Conservation (phyloP, 2,329 filamentous ascomycete genomes). For the Aspergillus floridensis region DNA sequence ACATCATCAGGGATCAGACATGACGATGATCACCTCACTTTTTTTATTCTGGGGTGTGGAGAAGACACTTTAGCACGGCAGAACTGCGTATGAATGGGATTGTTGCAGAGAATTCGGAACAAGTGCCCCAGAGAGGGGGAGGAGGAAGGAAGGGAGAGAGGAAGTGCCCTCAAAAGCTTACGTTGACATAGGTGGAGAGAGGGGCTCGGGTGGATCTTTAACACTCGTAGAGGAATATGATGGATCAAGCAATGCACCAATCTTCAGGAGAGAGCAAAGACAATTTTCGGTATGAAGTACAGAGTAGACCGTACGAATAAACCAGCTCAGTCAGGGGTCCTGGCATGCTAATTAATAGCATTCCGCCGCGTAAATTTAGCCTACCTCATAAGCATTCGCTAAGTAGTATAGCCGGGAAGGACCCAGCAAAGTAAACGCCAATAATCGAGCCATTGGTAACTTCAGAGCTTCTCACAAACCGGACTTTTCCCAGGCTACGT, state of each 20-base stretch:
- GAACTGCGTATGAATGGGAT: not conserved
- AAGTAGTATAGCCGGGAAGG: too few species aligned
- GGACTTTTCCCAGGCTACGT: too few species aligned
- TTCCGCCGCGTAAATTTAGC: too few species aligned
- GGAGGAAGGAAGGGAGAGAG: not conserved
- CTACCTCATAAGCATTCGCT: too few species aligned
- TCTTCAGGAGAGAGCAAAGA: too few species aligned
- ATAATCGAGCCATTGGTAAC: too few species aligned
- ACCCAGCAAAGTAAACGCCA: too few species aligned
- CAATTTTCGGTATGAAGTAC: too few species aligned
- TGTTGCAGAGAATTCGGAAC: not conserved
- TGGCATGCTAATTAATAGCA: too few species aligned
- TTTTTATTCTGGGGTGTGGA: not conserved
- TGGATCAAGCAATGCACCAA: not conserved
- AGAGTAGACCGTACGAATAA: too few species aligned
- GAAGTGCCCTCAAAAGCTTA: not conserved
- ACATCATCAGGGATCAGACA: constrained; percentile 1
- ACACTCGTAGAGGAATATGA: not conserved
- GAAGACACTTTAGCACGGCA: not conserved
- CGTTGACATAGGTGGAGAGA: not conserved
- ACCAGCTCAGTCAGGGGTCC: too few species aligned
- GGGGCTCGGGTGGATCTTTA: not conserved
- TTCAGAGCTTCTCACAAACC: too few species aligned
- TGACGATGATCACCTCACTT: not conserved
- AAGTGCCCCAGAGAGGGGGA: not conserved